phyloP scores from a whole-genome alignment of 192 early-diverging fungal species.

The Coemansia sp. region DNA sequence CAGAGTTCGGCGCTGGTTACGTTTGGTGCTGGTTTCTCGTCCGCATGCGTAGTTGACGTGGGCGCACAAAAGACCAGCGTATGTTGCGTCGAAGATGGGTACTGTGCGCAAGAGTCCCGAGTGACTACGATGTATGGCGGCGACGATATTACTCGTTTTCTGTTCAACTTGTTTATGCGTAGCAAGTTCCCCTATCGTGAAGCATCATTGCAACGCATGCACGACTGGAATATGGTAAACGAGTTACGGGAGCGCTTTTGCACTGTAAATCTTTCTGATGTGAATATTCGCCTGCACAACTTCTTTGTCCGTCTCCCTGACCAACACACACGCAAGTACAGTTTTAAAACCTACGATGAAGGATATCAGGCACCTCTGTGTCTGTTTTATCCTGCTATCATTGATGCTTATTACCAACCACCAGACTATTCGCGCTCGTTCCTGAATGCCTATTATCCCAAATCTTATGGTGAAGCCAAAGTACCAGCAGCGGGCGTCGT shows the following conservation, averaged over 20 bases:
- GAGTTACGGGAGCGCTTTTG: conserved; percentile 83
- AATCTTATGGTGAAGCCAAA: conserved; percentile 12
- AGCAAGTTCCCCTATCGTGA: conserved; percentile 76
- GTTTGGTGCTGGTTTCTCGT: conserved; percentile 83
- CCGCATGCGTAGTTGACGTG: conserved; percentile 86
- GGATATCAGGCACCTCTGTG: conserved; percentile 74
- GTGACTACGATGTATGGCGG: conserved; percentile 72
- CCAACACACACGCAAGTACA: conserved; percentile 66
- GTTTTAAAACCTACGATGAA: conserved; percentile 87
- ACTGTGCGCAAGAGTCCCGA: conserved; percentile 69
- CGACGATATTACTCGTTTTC: conserved; percentile 82
- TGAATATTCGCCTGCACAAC: conserved; percentile 78
- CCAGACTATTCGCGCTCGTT: conserved; percentile 42
- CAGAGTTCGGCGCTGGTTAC: conserved; percentile 82
- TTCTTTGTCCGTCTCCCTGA: conserved; percentile 78
- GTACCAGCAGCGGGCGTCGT: background rate
- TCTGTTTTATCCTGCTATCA: conserved; percentile 57
- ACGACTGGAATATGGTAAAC: conserved; percentile 75
- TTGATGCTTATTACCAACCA: conserved; percentile 38
- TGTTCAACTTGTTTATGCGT: conserved; percentile 63
- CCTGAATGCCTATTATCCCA: conserved; percentile 7
- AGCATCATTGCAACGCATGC: conserved; percentile 59
- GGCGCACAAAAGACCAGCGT: conserved; percentile 87
- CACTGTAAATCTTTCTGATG: conserved; percentile 77
- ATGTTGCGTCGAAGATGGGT: conserved; percentile 82